Evolutionary conservation across 2,329 filamentous ascomycete genomes (phyloP), one percentile per base, ranked within the genome.

Genomic region (Dendryphion nanum): DNA sequence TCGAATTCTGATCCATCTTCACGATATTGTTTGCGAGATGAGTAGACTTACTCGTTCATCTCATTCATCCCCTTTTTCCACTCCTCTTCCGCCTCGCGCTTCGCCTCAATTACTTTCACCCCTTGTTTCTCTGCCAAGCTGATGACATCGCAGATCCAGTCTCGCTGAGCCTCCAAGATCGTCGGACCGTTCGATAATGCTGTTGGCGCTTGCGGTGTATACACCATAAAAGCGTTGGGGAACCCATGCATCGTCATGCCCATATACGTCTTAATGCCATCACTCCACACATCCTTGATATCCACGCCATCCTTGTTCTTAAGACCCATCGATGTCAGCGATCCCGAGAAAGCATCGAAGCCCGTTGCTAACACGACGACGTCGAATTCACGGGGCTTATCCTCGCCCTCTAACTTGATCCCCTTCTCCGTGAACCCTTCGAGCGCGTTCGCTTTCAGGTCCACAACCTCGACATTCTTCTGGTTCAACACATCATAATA

Each of bases 321-420:
- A 14, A 63, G 37, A 0, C 54, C 59, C 55, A 63, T 61, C 15
- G 44, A 63, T 12, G 54, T 60, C 32, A 69, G 38, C 2, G 33
- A 38, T 6, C 68, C 69, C 1, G 54, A 59, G 38, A 67, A 60
- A 1, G 64, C 57, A 37, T 73, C 69, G 37, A 72, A 73, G 0
- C 70, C 70, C 0, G 61, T 72, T 16, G 57, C 68, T 35, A 68
- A 50, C 33, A 82, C 67, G 16, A 82, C 72, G 10, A 70, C 69
- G 49, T 82, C 79, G 12, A 78, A 70, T 21, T 74, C 65, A 35
- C 76, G 55, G n/a, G 73, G 57, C 23, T 69, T 53, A n/a, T 74
- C 76, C 21, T 57, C 53, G 4, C 69, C 70, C 1, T 63, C 64
- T 20, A 78, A 62, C 53, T 73, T 59, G 33, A 79, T 58, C 12